Percentiles rank a stretch among this genome's conserved stretches.
Conservation (phyloP, 768 basidiomycete species). For the Auriscalpium microsporum region DNA sequence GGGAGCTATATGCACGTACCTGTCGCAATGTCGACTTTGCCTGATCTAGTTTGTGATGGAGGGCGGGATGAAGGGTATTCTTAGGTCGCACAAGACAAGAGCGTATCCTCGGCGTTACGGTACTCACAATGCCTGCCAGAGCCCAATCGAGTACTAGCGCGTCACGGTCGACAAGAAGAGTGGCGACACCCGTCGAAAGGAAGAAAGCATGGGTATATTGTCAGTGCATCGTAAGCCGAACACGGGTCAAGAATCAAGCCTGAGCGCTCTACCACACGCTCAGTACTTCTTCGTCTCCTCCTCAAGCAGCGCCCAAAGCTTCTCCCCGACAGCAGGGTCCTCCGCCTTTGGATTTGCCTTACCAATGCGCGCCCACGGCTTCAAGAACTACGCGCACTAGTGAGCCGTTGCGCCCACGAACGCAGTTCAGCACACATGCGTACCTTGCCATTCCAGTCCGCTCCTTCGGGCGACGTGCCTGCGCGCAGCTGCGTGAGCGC, state of each 20-base stretch:
- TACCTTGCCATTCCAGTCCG: conserved; percentile 24
- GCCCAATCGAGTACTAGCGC: no score
- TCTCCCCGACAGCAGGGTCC: conserved; percentile 20
- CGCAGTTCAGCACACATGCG: neutral
- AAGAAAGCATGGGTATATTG: no score
- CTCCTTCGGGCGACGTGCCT: conserved; percentile 32
- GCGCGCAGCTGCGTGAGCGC: conserved; percentile 36
- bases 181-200: no score
- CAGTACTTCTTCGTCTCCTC: conserved; percentile 10
- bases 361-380: conserved; percentile 23
- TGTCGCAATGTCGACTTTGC: conserved; percentile 3
- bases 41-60: no score
- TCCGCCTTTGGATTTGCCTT: conserved; percentile 8
- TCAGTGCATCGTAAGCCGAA: no score
- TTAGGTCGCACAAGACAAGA: no score
- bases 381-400: conserved; percentile 11
- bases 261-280: no score
- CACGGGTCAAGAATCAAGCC: no score
- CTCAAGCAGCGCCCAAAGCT: conserved; percentile 26
- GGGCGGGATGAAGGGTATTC: no score
- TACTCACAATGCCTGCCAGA: no score
- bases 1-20: neutral
- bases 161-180: no score
- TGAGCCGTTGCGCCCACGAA: neutral
- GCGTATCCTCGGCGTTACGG: no score